Base-by-base conservation (phyloP, 2,329 filamentous ascomycete species). In the Ascochyta koolunga region DNA sequence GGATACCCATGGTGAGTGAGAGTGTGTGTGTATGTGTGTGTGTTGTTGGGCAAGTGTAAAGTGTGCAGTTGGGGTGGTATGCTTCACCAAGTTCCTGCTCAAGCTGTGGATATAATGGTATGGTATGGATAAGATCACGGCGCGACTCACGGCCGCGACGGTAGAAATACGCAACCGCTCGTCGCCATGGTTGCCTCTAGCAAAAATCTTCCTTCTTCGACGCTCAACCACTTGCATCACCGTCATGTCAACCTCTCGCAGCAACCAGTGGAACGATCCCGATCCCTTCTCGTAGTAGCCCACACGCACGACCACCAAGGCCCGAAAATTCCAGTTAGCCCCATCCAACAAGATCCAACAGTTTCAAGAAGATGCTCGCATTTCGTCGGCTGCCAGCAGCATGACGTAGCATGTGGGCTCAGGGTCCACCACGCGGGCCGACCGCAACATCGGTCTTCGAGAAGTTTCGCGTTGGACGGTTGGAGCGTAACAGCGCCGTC, bases 341-440 rank as follows among this genome's bases (percentile, higher is more conserved):
- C 63, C 62, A 44, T 54, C 51, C 51, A 54, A 50, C 51, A 50
- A 54, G 55, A 65, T 68, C 67, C 68, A 71, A 69, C 67, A 66
- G 68, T 70, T 70, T 69, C 67, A 66, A 50, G 35, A 53, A 42
- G 31, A 25, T 45, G 40, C 38, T 48, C 50, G 44, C 50, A 44
- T 55, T 54, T 50, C 56, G 54, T 49, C 48, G 49, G 32, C 51
- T 29, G 49, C 47, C 56, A 58, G 50, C 56, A 53, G 44, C 50
- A 67, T 71, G 66, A 70, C 67, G 66, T 70, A 64, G 64, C 11
- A 16, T 32, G 67, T 69, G 68, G 64, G 65, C 38, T 61, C 63
- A 59, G 60, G 60, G 60, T 62, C 64, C 64, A 64, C 62, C 43
- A 55, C 60, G 56, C 64, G 52, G 52, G 46, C 47, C 52, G 47